These are phyloP conservation scores for Solanum bukasovii DNA, from an alignment of 257 asterid genomes.

Conservation along the genomic window DNA sequence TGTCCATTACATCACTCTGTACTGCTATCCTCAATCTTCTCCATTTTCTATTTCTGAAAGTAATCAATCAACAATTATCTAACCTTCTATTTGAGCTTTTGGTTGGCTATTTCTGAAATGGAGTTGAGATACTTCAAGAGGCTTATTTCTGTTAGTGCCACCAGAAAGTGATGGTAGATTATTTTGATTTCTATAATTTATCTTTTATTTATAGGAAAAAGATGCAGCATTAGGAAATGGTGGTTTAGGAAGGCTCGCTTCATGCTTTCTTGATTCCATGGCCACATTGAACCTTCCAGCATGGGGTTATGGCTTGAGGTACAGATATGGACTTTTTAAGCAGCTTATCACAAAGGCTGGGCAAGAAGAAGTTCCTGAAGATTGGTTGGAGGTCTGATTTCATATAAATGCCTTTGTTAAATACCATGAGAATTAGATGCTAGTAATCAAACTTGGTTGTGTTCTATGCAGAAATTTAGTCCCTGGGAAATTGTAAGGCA, in stretches of 20 bases:
- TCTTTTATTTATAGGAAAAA: conserved; percentile 56
- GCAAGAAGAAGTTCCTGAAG: conserved; percentile 90
- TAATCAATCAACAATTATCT: neutral
- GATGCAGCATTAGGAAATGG: conserved; percentile 99
- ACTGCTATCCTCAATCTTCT: neutral
- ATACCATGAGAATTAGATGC: neutral
- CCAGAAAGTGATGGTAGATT: neutral
- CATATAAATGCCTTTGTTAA: neutral
- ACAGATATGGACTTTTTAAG: conserved; percentile 92
- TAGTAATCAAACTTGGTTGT: conserved; percentile 3
- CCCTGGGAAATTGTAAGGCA: conserved; percentile 98
- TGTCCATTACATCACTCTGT: neutral
- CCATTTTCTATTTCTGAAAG: neutral
- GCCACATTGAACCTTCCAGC: conserved; percentile 96
- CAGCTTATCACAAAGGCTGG: conserved; percentile 76
- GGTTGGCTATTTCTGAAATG: neutral
- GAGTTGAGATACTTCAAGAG: neutral
- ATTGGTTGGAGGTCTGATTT: conserved; percentile 88
- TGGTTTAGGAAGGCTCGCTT: conserved; percentile 98
- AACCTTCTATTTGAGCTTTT: neutral
- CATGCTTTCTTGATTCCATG: conserved; percentile 98
- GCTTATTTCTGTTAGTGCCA: neutral
- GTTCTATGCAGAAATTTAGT: conserved; percentile 72
- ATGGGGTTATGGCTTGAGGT: conserved; percentile 99
- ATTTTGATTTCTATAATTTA: neutral